Percentiles rank a stretch among this genome's conserved stretches.
Conservation (phyloP, 106 monocot species). For the Dioscorea dumetorum region DNA sequence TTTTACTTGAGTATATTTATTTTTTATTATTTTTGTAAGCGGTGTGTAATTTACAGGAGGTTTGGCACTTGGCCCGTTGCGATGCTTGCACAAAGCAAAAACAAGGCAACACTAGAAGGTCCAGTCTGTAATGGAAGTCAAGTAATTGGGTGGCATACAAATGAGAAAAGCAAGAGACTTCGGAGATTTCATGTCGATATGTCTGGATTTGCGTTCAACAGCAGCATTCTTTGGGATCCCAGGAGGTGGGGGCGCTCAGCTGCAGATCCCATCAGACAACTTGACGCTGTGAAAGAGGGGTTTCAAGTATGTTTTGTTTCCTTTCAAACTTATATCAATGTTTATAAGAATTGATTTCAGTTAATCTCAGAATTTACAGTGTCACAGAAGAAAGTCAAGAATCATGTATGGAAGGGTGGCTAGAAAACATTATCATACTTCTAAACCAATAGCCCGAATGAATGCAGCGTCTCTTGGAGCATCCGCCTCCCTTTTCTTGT, state of each 20-base stretch:
- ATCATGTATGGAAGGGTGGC: too few species aligned
- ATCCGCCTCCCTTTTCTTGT: not conserved
- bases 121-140: slow-evolving; percentile 78
- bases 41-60: slow-evolving; percentile 28
- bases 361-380: too few species aligned
- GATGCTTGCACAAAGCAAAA: slow-evolving; percentile 71
- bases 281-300: slow-evolving; percentile 71
- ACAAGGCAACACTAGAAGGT: slow-evolving; percentile 65
- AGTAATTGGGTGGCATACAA: slow-evolving; percentile 89
- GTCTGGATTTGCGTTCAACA: slow-evolving; percentile 97
- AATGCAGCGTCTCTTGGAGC: too few species aligned
- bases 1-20: too few species aligned
- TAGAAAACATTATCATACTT: too few species aligned
- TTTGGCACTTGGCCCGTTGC: slow-evolving; percentile 81
- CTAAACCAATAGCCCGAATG: too few species aligned
- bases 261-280: slow-evolving; percentile 51
- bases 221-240: slow-evolving; percentile 86
- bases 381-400: too few species aligned
- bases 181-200: slow-evolving; percentile 93
- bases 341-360: too few species aligned
- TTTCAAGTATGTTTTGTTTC: slow-evolving; percentile 60
- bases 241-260: slow-evolving; percentile 38
- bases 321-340: not conserved
- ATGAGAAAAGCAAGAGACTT: slow-evolving; percentile 69
- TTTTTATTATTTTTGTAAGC: not conserved